phyloP scores from a whole-genome alignment of 2,329 filamentous ascomycete genomes.

The Macroventuria anomochaeta region DNA sequence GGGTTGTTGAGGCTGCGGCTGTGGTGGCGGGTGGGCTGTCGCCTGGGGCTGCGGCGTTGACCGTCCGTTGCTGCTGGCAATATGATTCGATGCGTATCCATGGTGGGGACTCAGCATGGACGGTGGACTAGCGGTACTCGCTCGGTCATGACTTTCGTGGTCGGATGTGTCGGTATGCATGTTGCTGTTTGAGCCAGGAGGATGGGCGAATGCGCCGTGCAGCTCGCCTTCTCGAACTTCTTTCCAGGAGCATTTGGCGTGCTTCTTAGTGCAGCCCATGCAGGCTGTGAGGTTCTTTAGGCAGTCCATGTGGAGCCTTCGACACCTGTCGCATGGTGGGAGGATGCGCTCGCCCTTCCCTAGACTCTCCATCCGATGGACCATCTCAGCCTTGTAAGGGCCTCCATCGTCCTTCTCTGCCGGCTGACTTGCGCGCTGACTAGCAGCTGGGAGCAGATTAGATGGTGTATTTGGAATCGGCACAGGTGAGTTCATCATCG shows the following conservation, averaged over 20 bases:
- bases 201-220: slow-evolving; percentile 36
- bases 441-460: slow-evolving; percentile 57
- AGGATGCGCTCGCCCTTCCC: slow-evolving; percentile 74
- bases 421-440: slow-evolving; percentile 46
- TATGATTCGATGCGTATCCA: slow-evolving; percentile 29
- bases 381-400: slow-evolving; percentile 69
- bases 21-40: neutral
- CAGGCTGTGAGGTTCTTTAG: slow-evolving; percentile 87
- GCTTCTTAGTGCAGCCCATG: slow-evolving; percentile 86
- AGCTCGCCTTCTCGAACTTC: slow-evolving; percentile 77
- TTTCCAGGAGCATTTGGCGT: slow-evolving; percentile 87
- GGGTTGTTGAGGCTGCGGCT: slow-evolving; percentile 3
- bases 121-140: slow-evolving; percentile 39
- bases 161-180: slow-evolving; percentile 45
- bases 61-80: slow-evolving; percentile 24
- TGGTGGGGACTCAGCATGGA: slow-evolving; percentile 36
- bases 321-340: slow-evolving; percentile 85
- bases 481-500: slow-evolving; percentile 55
- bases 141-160: slow-evolving; percentile 34
- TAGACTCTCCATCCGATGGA: slow-evolving; percentile 76
- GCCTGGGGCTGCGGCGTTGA: slow-evolving; percentile 30
- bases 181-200: slow-evolving; percentile 30
- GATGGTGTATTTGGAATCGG: slow-evolving; percentile 63
- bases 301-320: slow-evolving; percentile 79
- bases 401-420: slow-evolving; percentile 63